phyloP scores from a whole-genome alignment of 1,139 yeast species.

The Geotrichum australiense region DNA sequence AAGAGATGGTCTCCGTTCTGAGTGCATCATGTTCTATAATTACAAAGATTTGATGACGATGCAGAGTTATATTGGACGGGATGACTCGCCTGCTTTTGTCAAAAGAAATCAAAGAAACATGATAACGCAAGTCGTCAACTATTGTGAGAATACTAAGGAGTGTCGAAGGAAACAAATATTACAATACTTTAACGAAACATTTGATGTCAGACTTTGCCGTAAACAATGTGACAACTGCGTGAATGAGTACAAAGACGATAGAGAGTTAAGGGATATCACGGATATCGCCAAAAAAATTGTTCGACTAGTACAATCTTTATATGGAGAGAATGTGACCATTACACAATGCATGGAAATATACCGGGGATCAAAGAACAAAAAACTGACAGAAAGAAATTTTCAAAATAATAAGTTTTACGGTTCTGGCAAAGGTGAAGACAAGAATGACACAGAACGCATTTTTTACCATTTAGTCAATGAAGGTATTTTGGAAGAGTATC shows the following conservation, averaged over 20 bases:
- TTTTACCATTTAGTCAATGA: constrained; percentile 69
- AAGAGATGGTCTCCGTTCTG: constrained; percentile 77
- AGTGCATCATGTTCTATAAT: constrained; percentile 74
- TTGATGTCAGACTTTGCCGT: constrained; percentile 58
- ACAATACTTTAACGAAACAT: constrained; percentile 81
- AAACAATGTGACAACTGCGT: constrained; percentile 83
- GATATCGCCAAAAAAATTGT: constrained; percentile 54
- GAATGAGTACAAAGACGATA: constrained; percentile 40
- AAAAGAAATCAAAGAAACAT: constrained; percentile 74
- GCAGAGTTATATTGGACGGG: constrained; percentile 63
- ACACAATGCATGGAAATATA: constrained; percentile 78
- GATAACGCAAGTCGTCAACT: constrained; percentile 77
- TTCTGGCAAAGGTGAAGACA: constrained; percentile 59
- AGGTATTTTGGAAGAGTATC: constrained; percentile 64
- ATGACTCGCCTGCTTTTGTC: constrained; percentile 53
- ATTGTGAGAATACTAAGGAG: constrained; percentile 85
- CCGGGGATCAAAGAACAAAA: constrained; percentile 63
- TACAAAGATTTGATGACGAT: constrained; percentile 55
- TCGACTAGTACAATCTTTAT: constrained; percentile 44
- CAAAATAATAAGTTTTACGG: constrained; percentile 33
- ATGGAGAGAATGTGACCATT: constrained; percentile 48
- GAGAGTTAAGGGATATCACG: constrained; percentile 64
- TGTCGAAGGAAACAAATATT: constrained; percentile 85
- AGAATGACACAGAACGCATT: constrained; percentile 70
- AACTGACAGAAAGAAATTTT: constrained; percentile 43